Evolutionary conservation across 805 yeast genomes (phyloP).

Genomic region (Kuraishia piskuri): DNA sequence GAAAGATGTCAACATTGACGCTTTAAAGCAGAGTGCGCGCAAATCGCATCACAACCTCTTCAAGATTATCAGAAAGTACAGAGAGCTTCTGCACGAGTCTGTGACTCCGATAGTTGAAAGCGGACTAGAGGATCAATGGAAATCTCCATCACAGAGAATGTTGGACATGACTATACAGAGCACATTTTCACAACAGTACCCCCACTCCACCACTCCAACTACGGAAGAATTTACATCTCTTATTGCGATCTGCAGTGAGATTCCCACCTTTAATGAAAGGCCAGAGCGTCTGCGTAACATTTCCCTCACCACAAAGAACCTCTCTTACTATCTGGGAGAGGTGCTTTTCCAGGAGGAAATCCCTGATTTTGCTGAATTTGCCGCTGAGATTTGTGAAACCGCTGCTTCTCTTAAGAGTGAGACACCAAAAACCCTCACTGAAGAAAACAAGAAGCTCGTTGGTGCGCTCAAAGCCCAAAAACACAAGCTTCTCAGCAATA

Average conservation of each 20-base stretch:
- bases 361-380: slow-evolving; percentile 46
- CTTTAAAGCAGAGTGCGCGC: slow-evolving; percentile 88
- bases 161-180: neutral
- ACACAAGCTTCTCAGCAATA: slow-evolving; percentile 65
- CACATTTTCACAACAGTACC: neutral
- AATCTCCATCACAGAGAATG: neutral
- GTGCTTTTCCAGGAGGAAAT: slow-evolving; percentile 24
- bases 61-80: slow-evolving; percentile 76
- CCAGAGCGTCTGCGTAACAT: slow-evolving; percentile 48
- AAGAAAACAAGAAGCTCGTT: slow-evolving; percentile 64
- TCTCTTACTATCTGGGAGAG: slow-evolving; percentile 35
- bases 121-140: slow-evolving; percentile 30
- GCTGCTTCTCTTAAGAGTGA: slow-evolving; percentile 60
- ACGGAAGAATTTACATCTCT: slow-evolving; percentile 4
- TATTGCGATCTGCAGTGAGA: slow-evolving; percentile 17
- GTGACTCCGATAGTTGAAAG: slow-evolving; percentile 49
- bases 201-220: neutral
- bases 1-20: slow-evolving; percentile 93
- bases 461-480: slow-evolving; percentile 78
- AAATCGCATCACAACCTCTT: slow-evolving; percentile 78
- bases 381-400: slow-evolving; percentile 43
- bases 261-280: slow-evolving; percentile 46
- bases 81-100: slow-evolving; percentile 46
- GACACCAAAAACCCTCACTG: slow-evolving; percentile 65
- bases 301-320: slow-evolving; percentile 40